These are phyloP conservation scores for Pseudocohnilembus persalinus DNA, from an alignment of 169 alveolate species.

Conservation along the genomic window DNA sequence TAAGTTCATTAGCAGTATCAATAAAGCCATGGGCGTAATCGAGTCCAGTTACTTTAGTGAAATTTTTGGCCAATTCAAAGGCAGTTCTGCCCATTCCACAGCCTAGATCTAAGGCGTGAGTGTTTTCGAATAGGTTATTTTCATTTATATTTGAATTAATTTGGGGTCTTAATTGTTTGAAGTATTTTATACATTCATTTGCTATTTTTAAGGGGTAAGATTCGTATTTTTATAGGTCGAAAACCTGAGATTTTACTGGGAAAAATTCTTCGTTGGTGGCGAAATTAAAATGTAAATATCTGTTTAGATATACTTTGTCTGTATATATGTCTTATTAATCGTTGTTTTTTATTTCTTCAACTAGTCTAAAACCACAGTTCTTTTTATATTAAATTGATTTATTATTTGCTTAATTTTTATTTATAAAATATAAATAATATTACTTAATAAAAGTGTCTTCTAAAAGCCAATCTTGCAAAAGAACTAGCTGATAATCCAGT, in stretches of 20 bases:
- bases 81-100: neutral
- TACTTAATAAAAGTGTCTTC: neutral
- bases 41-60: neutral
- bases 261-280: neutral
- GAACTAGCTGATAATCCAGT: neutral
- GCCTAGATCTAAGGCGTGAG: neutral
- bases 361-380: neutral
- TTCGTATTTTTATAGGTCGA: neutral
- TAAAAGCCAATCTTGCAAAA: neutral
- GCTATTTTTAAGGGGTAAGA: neutral
- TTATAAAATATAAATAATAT: too few species aligned
- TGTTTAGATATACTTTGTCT: neutral
- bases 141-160: neutral
- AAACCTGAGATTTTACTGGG: neutral
- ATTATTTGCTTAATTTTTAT: too few species aligned
- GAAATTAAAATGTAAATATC: neutral
- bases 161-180: neutral
- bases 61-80: neutral
- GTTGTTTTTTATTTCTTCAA: neutral
- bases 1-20: neutral
- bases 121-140: neutral
- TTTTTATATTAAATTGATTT: too few species aligned
- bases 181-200: neutral
- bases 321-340: neutral
- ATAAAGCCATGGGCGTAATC: neutral